Percentiles rank a stretch among this genome's conserved stretches.
Evolutionary conservation across 179 eudicot genomes (phyloP).

Genomic region (Camellia oleifera): DNA sequence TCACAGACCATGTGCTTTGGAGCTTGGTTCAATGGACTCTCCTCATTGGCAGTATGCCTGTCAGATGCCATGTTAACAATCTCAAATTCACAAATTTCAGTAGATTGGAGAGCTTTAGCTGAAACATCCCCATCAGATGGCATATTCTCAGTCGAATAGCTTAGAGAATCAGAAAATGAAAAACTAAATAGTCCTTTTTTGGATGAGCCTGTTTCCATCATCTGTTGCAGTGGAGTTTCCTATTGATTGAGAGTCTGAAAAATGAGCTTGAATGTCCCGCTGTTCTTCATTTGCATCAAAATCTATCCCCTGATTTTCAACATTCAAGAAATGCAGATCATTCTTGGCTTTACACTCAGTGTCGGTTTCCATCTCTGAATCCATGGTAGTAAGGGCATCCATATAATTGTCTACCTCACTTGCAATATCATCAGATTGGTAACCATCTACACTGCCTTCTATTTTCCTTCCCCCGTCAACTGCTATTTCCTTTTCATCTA

Average conservation of each 20-base stretch:
- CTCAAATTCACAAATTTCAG: slow-evolving; percentile 30
- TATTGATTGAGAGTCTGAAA: slow-evolving; percentile 57
- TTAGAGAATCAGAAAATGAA: slow-evolving; percentile 50
- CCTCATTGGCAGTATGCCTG: slow-evolving; percentile 26
- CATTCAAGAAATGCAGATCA: slow-evolving; percentile 24
- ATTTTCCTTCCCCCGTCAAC: slow-evolving; percentile 42
- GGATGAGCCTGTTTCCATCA: slow-evolving; percentile 42
- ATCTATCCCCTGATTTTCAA: slow-evolving; percentile 31
- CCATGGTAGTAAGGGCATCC: slow-evolving; percentile 88
- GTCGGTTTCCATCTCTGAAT: slow-evolving; percentile 81
- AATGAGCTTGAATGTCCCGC: slow-evolving; percentile 28
- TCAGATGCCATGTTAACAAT: slow-evolving; percentile 24
- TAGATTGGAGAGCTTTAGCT: slow-evolving; percentile 20
- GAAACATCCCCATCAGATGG: slow-evolving; percentile 30
- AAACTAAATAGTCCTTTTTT: slow-evolving; percentile 42
- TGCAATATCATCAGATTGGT: slow-evolving; percentile 58
- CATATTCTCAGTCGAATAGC: slow-evolving; percentile 35
- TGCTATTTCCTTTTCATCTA: slow-evolving; percentile 40
- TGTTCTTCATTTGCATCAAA: slow-evolving; percentile 58
- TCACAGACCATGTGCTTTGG: slow-evolving; percentile 18
- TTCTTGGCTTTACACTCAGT: slow-evolving; percentile 45
- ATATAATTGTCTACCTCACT: slow-evolving; percentile 79
- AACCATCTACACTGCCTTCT: slow-evolving; percentile 33
- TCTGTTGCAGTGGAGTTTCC: slow-evolving; percentile 62
- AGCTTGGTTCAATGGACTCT: slow-evolving; percentile 22